Evolutionary conservation across 164 flowering plant genomes (phyloP).

Genomic region (Santalum album): DNA sequence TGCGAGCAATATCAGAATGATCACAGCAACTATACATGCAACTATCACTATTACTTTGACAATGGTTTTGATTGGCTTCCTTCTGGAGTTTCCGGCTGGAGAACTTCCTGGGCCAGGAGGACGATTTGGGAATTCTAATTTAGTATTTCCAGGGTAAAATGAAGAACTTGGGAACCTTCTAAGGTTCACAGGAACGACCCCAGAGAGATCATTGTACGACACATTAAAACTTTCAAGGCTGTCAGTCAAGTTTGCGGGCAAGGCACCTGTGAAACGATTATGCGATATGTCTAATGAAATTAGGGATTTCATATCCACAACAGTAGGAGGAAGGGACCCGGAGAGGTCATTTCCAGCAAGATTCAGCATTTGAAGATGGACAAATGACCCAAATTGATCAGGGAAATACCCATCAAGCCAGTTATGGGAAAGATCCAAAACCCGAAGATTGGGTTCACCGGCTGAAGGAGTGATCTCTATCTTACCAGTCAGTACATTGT

Average conservation of each 20-base stretch:
- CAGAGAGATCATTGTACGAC: slow-evolving; percentile 82
- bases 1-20: slow-evolving; percentile 61
- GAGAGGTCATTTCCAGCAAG: slow-evolving; percentile 68
- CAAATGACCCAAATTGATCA: slow-evolving; percentile 47
- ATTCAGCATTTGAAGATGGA: slow-evolving; percentile 51
- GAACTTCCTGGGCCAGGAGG: slow-evolving; percentile 37
- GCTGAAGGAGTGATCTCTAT: slow-evolving; percentile 36
- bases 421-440: slow-evolving; percentile 83
- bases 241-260: slow-evolving; percentile 59
- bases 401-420: slow-evolving; percentile 61
- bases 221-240: slow-evolving; percentile 61
- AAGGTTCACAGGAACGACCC: slow-evolving; percentile 75
- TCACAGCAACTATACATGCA: slow-evolving; percentile 47
- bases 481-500: slow-evolving; percentile 47
- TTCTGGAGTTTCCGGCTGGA: slow-evolving; percentile 20
- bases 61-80: slow-evolving; percentile 41
- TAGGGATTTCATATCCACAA: slow-evolving; percentile 41
- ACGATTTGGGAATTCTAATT: slow-evolving; percentile 40
- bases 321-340: slow-evolving; percentile 71
- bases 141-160: slow-evolving; percentile 78
- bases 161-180: slow-evolving; percentile 67
- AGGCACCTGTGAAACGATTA: slow-evolving; percentile 70
- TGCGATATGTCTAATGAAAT: slow-evolving; percentile 61
- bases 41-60: slow-evolving; percentile 57
- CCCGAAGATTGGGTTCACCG: slow-evolving; percentile 32